Base-by-base conservation (phyloP, 2,329 filamentous ascomycete species). In the Aspergillus sp. region DNA sequence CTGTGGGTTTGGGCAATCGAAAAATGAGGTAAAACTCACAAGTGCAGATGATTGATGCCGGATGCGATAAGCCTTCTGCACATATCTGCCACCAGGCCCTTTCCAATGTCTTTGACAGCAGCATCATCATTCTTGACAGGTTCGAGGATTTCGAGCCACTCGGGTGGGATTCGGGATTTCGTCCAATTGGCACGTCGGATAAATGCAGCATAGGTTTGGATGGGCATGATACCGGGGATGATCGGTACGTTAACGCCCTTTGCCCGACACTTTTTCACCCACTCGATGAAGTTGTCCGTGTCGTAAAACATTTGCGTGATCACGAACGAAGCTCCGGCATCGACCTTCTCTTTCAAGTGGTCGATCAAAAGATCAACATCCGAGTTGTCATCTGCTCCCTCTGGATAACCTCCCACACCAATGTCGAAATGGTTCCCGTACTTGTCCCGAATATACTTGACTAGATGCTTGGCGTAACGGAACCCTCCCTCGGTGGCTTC, bases 261-360 rank as follows among this genome's bases (percentile, higher is more conserved):
- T 55, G 88, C 91, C 53, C 93, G 89, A 60, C 94, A 92, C 74
- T 91, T 95, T 67, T 85, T 82, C 42, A 96, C 90, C 95, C 95
- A 99, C 55, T 88, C 85, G 56, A 98, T 78, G 78, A 99, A 99
- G 73, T 95, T 94, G 71, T 99, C 94, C 53, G 87, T 93, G 71
- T 99, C 94, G 81, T 99, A 99, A 79, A 98, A 98, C 95, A 99
- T 99, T 80, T 99, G 95, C 0, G 95, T 98, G 56, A 99, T 91
- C 64, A 99, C 90, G 74, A 98, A 99, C 6, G 90, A 89, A 63
- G 90, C 93, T 54, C 95, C 95, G 60, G 91, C 91, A 73, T 99
- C 95, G 36, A 98, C 89, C 81, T 99, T 99, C 77, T 98, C 90
- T 80, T 98, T 98, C 71, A 99, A 79, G 75, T 98, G 95, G 65